These are phyloP conservation scores for Tephrocybe rancida DNA, from an alignment of 768 basidiomycete genomes.

Conservation along the genomic window DNA sequence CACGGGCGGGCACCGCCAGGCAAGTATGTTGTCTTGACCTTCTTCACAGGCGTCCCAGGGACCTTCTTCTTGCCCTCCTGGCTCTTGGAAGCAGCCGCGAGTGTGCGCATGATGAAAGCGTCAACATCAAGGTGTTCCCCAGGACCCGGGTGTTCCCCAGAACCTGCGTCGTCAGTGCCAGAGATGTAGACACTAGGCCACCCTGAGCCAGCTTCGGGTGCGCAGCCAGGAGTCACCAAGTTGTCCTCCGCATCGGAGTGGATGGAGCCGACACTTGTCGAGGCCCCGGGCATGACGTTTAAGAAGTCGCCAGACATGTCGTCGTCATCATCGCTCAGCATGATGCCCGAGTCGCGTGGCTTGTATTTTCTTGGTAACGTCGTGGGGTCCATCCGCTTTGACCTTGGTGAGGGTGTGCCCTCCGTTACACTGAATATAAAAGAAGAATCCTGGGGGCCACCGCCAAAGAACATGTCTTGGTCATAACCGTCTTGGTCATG, in stretches of 20 bases:
- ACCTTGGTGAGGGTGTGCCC: slow-evolving; percentile 58
- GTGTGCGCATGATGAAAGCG: slow-evolving; percentile 71
- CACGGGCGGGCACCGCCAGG: slow-evolving; percentile 64
- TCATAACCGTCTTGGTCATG: slow-evolving; percentile 42
- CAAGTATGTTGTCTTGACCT: slow-evolving; percentile 59
- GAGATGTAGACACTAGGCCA: slow-evolving; percentile 61
- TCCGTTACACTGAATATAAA: slow-evolving; percentile 59
- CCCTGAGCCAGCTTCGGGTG: slow-evolving; percentile 54
- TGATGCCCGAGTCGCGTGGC: slow-evolving; percentile 68
- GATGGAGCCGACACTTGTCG: slow-evolving; percentile 64
- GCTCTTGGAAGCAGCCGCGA: slow-evolving; percentile 58
- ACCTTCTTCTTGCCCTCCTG: slow-evolving; percentile 55
- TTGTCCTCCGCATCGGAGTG: slow-evolving; percentile 62
- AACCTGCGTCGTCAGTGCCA: slow-evolving; percentile 40
- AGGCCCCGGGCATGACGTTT: slow-evolving; percentile 54
- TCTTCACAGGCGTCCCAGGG: slow-evolving; percentile 86
- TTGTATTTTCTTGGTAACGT: slow-evolving; percentile 69
- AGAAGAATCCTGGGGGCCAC: slow-evolving; percentile 47
- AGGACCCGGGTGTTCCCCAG: slow-evolving; percentile 25
- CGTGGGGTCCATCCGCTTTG: slow-evolving; percentile 33
- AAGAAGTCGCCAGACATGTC: slow-evolving; percentile 26
- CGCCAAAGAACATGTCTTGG: slow-evolving; percentile 59
- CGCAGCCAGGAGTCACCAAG: slow-evolving; percentile 69
- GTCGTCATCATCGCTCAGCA: slow-evolving; percentile 59
- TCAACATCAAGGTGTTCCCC: slow-evolving; percentile 51